Evolutionary conservation across 2,329 filamentous ascomycete species (phyloP), one percentile per base, ranked within the genome.

Genomic region (Nemania sp.): DNA sequence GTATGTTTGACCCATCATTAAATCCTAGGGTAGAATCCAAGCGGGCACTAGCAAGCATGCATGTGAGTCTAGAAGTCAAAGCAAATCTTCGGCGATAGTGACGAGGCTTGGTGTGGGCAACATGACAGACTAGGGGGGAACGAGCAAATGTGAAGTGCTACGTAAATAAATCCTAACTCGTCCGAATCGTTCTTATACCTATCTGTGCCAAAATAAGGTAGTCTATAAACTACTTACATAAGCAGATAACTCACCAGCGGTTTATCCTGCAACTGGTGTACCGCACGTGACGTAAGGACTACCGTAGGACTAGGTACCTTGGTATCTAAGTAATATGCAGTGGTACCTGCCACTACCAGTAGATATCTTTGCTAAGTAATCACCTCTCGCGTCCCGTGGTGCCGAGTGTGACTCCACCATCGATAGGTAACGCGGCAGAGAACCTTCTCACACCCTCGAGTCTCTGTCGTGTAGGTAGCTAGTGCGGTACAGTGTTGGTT

Each of bases 391-490:
- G 25, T 29, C 25, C 25, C 25, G 25, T 29, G 4, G 25, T 29
- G 25, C 25, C 25, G 25, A 29, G 25, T 29, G 25, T 4, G 25
- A 29, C 25, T 29, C 25, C 25, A 29, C 25, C 25, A 29, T 29
- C 25, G 7, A 29, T 7, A 29, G 7, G 7, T 7, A 29, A 29
- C 7, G 25, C 25, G 25, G 25, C 25, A 29, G 25, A 29, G 4
- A 7, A 29, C 25, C 7, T 7, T 29, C 25, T 29, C 25, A 29
- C 25, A 29, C 25, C n/a, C n/a, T n/a, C n/a, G n/a, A n/a, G n/a
- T 29, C 25, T 55, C 60, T 47, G 50, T 47, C 45, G 64, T 68
- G 68, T 68, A 69, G 68, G 60, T 61, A 66, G 53, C 66, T 61
- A 64, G 67, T n/a, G n/a, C n/a, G n/a, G n/a, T n/a, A n/a, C n/a